Evolutionary conservation across 345 rosid genomes (phyloP).

Genomic region (Eucalyptus marginata): DNA sequence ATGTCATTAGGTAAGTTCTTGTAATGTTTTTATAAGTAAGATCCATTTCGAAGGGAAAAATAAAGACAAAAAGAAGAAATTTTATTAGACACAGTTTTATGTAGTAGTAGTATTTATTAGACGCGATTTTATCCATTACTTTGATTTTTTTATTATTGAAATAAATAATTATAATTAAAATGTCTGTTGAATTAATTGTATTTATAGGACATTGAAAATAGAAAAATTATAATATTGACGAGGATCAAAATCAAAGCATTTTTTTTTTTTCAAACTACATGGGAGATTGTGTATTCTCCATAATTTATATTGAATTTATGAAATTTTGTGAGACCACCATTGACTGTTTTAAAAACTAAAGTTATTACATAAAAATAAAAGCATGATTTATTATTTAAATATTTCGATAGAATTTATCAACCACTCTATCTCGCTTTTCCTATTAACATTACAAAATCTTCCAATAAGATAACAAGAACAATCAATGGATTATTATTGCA

Average conservation of each 20-base stretch:
- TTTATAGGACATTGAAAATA: neutral
- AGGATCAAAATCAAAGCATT: neutral
- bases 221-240: neutral
- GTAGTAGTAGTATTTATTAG: too few relatives aligned
- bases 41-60: neutral
- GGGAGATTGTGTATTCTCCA: neutral
- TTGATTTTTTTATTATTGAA: too few relatives aligned
- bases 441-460: neutral
- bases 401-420: neutral
- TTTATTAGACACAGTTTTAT: too few relatives aligned
- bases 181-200: neutral
- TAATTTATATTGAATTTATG: neutral
- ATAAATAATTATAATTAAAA: neutral
- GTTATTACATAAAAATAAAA: too few relatives aligned
- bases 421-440: neutral
- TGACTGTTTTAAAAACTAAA: accelerated
- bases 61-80: too few relatives aligned
- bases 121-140: neutral
- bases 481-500: neutral
- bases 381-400: too few relatives aligned
- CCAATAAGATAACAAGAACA: neutral
- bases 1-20: neutral
- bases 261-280: neutral
- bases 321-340: accelerated
- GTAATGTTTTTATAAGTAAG: neutral